Percentiles rank a stretch among this genome's conserved stretches.
These are phyloP conservation scores for Amanita jacksonii DNA, from an alignment of 768 basidiomycete species.

Conservation along the genomic window DNA sequence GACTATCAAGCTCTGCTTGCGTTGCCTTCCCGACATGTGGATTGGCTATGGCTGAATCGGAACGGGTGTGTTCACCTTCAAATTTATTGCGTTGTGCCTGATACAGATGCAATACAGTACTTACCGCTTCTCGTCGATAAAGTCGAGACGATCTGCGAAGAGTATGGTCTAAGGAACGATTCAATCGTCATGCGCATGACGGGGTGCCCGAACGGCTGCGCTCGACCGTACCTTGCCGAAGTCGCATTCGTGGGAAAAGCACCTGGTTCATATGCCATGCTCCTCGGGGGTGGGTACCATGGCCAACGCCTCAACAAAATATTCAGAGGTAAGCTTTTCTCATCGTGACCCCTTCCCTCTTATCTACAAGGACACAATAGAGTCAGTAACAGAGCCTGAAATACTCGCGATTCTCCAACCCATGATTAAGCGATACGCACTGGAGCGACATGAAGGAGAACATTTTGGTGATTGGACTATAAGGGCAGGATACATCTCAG, in stretches of 20 bases:
- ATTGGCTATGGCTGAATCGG: constrained; percentile 43
- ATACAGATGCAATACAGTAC: constrained; percentile 47
- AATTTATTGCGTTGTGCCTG: constrained; percentile 1
- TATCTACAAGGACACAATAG: background rate
- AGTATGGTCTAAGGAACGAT: constrained; percentile 87
- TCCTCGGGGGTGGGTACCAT: constrained; percentile 91
- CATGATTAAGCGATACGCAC: constrained; percentile 92
- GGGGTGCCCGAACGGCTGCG: constrained; percentile 91
- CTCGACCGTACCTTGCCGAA: constrained; percentile 90
- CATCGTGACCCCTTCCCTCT: too few relatives aligned
- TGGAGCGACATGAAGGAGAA: constrained; percentile 81
- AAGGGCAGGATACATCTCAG: constrained; percentile 81
- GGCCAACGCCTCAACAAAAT: constrained; percentile 96
- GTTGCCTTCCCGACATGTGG: constrained; percentile 96
- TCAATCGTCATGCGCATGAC: constrained; percentile 99
- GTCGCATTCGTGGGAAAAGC: constrained; percentile 97
- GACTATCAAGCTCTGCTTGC: constrained; percentile 89
- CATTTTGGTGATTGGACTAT: constrained; percentile 95
- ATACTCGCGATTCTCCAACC: constrained; percentile 70
- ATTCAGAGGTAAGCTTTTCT: constrained; percentile 55
- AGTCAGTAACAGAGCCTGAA: constrained; percentile 4
- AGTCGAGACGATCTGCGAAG: constrained; percentile 91
- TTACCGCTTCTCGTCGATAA: constrained; percentile 89
- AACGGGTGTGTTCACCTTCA: constrained; percentile 29
- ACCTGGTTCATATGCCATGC: constrained; percentile 85